phyloP scores from a whole-genome alignment of 2,329 filamentous ascomycete species.

The Calonectria pseudoturangicola region DNA sequence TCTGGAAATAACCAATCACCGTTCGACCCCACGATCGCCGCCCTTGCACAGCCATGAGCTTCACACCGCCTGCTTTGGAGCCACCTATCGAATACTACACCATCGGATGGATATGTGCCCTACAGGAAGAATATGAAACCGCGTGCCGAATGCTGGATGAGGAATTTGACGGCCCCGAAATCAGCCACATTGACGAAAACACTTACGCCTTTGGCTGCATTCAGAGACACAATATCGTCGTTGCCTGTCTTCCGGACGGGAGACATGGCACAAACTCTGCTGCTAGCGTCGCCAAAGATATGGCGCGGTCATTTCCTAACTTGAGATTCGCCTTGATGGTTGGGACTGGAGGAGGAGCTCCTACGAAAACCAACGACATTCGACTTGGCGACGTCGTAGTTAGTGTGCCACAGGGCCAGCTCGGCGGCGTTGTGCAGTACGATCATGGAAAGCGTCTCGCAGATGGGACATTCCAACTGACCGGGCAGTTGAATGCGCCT shows the following conservation, averaged over 20 bases:
- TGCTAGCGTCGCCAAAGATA: conserved; percentile 10
- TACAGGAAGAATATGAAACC: conserved; percentile 23
- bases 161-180: conserved; percentile 17
- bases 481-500: conserved; percentile 23
- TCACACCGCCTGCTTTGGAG: neutral
- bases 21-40: too few relatives aligned
- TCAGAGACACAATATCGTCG: conserved; percentile 13
- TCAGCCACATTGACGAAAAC: neutral
- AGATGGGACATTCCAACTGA: conserved; percentile 15
- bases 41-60: too few relatives aligned
- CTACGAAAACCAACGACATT: conserved; percentile 33
- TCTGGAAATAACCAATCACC: too few relatives aligned
- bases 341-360: conserved; percentile 42
- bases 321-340: conserved; percentile 38
- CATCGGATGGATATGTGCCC: conserved; percentile 32
- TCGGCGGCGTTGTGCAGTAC: conserved; percentile 33
- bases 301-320: conserved; percentile 29
- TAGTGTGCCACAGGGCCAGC: conserved; percentile 14
- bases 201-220: conserved; percentile 25
- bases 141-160: conserved; percentile 32
- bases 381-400: conserved; percentile 43
- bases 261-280: conserved; percentile 25
- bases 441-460: conserved; percentile 18
- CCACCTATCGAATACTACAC: conserved; percentile 21
- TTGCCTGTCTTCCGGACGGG: conserved; percentile 27